Base-by-base conservation (phyloP, 179 eudicot species). In the Silene vulgaris region DNA sequence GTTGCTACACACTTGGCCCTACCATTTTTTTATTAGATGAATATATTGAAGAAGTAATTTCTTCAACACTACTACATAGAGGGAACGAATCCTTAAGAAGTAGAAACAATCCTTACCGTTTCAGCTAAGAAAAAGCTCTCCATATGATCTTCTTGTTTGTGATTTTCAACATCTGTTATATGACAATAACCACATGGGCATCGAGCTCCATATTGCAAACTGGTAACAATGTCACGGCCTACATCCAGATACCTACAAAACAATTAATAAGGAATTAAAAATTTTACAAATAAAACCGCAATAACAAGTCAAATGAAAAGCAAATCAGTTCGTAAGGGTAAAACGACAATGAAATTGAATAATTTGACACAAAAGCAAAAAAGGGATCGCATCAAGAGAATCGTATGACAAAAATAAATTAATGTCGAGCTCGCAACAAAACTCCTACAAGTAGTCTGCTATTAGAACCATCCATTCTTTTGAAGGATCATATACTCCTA, bases 161-260 rank as follows among this genome's bases (percentile, higher is more conserved):
- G 99, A 86, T 84, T 86, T 87, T 95, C 99, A 57, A 95, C 99
- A 82, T 95, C 99, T 70, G 91, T 82, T 77, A 95, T 92, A 83
- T 92, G 99, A 77, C 99, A 95, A 86, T 92, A 95, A 75, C 99
- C 99, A 85, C 99, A 95, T 12, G 90, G 86, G 83, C 99, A 95
- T 78, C 97, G 89, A 9, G 99, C 97, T 19, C 89, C 93, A 82
- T 88, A 87, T 74, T 95, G 99, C 84, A 95, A 84, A 85, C 99
- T 95, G 70, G 97, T 82, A 74, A 95, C 88, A 76, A 95, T 89
- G 80, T 95, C 99, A 71, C 99, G 85, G 56, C 99, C 99, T 52
- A 86, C 96, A 80, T 92, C 99, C 80, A 95, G 96, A 81, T 88
- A 95, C 84, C 99, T 95, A 74, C 63, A 83, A 64, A 80, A 63